A percentile compares a stretch with the other conserved stretches of the same genome.
Conservation (phyloP, 352 stramenopile genomes). For the Globisporangium paddicum region DNA sequence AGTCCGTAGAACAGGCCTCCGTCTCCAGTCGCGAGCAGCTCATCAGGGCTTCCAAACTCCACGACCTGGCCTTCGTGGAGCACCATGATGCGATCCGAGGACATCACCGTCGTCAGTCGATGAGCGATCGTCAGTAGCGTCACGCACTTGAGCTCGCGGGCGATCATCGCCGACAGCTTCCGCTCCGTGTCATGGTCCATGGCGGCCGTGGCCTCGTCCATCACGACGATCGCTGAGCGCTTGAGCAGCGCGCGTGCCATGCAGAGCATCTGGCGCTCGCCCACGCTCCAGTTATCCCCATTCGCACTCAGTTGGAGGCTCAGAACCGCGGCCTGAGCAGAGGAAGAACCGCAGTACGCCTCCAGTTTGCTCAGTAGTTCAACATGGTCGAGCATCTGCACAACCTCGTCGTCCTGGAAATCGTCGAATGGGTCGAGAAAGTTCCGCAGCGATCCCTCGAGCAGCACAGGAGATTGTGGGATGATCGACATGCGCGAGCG, state of each 20-base stretch:
- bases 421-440: conserved; percentile 88
- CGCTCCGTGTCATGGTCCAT: conserved; percentile 84
- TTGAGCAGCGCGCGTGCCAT: conserved; percentile 57
- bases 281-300: conserved; percentile 89
- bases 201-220: conserved; percentile 63
- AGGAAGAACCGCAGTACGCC: neutral
- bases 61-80: conserved; percentile 88
- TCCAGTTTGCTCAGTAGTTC: neutral
- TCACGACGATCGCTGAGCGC: conserved; percentile 60
- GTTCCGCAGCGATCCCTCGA: conserved; percentile 79
- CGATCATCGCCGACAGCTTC: conserved; percentile 63
- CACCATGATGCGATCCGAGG: conserved; percentile 95
- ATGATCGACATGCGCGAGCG: conserved; percentile 31
- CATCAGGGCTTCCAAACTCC: conserved; percentile 78
- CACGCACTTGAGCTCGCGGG: conserved; percentile 71
- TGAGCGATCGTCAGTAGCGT: conserved; percentile 93
- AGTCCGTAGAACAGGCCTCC: conserved; percentile 1
- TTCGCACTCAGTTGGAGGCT: conserved; percentile 86
- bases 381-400: conserved; percentile 27
- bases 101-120: conserved; percentile 93
- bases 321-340: conserved; percentile 24
- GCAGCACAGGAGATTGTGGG: conserved; percentile 89
- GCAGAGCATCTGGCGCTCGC: conserved; percentile 90
- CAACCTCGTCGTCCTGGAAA: conserved; percentile 57
- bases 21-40: neutral